Evolutionary conservation across 2,329 filamentous ascomycete species (phyloP), one percentile per base, ranked within the genome.

Genomic region (Amphichorda felina): DNA sequence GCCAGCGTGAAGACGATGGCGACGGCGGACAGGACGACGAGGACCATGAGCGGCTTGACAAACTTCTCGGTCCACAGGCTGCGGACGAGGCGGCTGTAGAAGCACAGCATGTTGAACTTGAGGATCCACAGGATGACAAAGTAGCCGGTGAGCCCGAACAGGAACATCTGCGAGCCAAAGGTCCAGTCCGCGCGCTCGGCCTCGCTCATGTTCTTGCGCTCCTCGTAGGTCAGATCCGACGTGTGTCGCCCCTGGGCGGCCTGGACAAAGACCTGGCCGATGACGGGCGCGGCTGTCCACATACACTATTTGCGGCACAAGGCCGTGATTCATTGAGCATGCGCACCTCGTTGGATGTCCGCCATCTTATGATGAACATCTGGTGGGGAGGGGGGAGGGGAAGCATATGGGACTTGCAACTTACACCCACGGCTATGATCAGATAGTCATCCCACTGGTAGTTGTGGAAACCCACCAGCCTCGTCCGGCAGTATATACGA

Each of bases 101-200:
- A 53, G 38, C 55, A 61, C 14, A 61, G 35, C 56, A 62, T 61
- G 43, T 59, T 59, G 22, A 63, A 45, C 38, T 61, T 63, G 35
- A 63, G 43, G 0, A 45, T 51, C 59, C 59, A 63, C 4, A 63
- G 44, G 19, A 60, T 50, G 10, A 51, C 40, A 9, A 52, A 45
- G 9, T 63, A 61, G 2, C 47, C 48, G 9, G 44, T 43, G 25
- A 56, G 45, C 2, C 56, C 59, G 2, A 53, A 43, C 15, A 57
- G 43, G 35, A 60, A 62, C 31, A 51, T 50, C 33, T 61, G 48
- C 0, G 59, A 53, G 1, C 55, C 57, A 37, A 40, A 56, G 0
- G 42, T 40, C 44, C 53, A 55, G 5, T 44, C 38, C 8, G 36
- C 36, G 2, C 47, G 45, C 13, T 57, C 47, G 3, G 46, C 45